Base-by-base conservation (phyloP, 257 asterid species). In the Verbascum thapsus region DNA sequence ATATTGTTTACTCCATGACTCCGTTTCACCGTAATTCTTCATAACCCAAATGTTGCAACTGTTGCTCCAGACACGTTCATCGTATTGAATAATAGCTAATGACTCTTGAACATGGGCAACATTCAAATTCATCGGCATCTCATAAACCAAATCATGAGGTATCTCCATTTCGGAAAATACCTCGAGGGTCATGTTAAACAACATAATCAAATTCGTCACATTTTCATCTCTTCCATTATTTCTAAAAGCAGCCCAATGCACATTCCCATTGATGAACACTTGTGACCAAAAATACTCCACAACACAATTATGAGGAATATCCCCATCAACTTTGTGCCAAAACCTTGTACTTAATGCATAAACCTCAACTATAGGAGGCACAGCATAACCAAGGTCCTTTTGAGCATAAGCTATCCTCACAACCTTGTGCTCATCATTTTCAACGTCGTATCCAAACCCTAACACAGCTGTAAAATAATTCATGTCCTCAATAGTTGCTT, bases 201-300 rank as follows among this genome's bases (percentile, higher is more conserved):
- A 5, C 64, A 66, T 45, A 6, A 74, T 63, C 52, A 47, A 5
- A 34, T n/a, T 59, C 3, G 37, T 70, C 10, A 52, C 45, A 50
- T 39, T 66, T 3, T 9, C 54, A 0, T 34, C 16, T 12, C 26
- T 60, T n/a, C 60, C 70, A 10, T 12, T 22, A 6, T 35, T 16
- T 54, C 61, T 74, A 32, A 54, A 74, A 3, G 72, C 80, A 58
- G 48, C 59, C 83, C 83, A 74, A 52, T 80, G 73, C 63, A 64
- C 74, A 23, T 67, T 53, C 10, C 83, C 75, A 40, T 60, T 48
- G 7, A 71, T 35, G 55, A 67, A 51, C 7, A 61, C 76, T 47
- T 74, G 78, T 11, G 60, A 51, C 72, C 74, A 66, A 13, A 68
- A 55, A 42, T 55, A 42, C 61, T 61, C 74, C 22, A 63, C 56